Evolutionary conservation across 202 grass and related monocot genomes (phyloP).

Genomic region (Zizania palustris): DNA sequence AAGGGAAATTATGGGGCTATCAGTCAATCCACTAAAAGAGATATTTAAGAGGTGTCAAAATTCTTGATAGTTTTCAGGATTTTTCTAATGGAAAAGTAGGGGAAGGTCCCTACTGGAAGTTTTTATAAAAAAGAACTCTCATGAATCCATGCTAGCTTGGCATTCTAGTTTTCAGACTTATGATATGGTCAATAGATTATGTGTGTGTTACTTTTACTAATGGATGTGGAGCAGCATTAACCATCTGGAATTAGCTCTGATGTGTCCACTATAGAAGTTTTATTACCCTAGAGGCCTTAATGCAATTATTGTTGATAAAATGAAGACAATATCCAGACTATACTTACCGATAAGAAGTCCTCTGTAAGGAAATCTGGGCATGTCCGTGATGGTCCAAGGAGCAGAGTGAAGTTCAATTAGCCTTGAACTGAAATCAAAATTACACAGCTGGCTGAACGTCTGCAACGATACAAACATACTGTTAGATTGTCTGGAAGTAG

Average conservation of each 20-base stretch:
- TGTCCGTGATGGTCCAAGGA: slow-evolving; percentile 85
- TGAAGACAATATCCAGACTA: neutral
- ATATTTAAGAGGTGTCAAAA: neutral
- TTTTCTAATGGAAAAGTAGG: neutral
- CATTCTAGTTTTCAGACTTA: neutral
- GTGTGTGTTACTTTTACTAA: slow-evolving; percentile 5
- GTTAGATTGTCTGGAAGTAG: slow-evolving; percentile 21
- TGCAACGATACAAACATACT: slow-evolving; percentile 39
- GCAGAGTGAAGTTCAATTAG: slow-evolving; percentile 67
- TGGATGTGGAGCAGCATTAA: neutral
- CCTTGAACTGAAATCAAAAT: slow-evolving; percentile 71
- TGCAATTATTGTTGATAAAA: neutral
- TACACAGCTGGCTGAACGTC: slow-evolving; percentile 93
- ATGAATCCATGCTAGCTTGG: neutral
- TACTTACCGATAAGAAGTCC: slow-evolving; percentile 90
- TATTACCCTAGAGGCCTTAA: neutral
- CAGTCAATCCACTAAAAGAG: neutral
- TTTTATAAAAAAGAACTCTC: neutral
- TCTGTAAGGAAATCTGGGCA: slow-evolving; percentile 79
- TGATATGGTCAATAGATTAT: neutral
- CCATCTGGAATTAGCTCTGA: neutral
- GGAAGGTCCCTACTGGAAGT: neutral
- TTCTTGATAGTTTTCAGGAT: neutral
- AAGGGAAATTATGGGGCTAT: neutral
- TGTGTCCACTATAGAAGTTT: neutral